Conservation (phyloP, 2,329 filamentous ascomycete genomes). For the Xylaria multiplex region DNA sequence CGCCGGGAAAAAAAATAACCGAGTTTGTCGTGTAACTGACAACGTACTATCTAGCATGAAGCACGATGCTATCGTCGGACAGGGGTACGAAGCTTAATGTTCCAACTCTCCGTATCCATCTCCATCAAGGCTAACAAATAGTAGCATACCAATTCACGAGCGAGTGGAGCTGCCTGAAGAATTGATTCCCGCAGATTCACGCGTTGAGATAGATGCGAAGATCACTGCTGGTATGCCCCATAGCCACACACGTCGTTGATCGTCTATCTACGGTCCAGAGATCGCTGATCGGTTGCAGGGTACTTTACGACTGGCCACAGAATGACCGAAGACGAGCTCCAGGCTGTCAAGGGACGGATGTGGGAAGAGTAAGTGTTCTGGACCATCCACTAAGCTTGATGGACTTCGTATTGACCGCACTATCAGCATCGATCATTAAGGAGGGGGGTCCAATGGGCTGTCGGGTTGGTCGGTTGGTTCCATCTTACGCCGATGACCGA, state of each 20-base stretch:
- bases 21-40: slow-evolving; percentile 43
- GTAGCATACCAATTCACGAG: slow-evolving; percentile 85
- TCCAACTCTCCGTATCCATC: slow-evolving; percentile 28
- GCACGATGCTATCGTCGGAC: slow-evolving; percentile 86
- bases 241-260: slow-evolving; percentile 21
- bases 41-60: slow-evolving; percentile 72
- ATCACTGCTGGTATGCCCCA: slow-evolving; percentile 82
- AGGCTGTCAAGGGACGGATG: slow-evolving; percentile 85
- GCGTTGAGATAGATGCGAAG: slow-evolving; percentile 99
- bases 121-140: slow-evolving; percentile 41
- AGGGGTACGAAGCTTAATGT: slow-evolving; percentile 65
- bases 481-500: slow-evolving; percentile 26
- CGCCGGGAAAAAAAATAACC: slow-evolving; percentile 25
- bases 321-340: slow-evolving; percentile 86
- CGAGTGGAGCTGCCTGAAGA: slow-evolving; percentile 92
- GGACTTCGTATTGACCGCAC: slow-evolving; percentile 40
- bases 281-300: slow-evolving; percentile 56
- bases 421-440: slow-evolving; percentile 56
- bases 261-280: slow-evolving; percentile 24
- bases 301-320: slow-evolving; percentile 89
- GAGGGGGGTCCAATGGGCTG: slow-evolving; percentile 34
- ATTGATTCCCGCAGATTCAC: slow-evolving; percentile 91
- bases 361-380: slow-evolving; percentile 78
- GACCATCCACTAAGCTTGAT: slow-evolving; percentile 32
- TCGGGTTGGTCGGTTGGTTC: slow-evolving; percentile 28